Percentiles rank a stretch among this genome's conserved stretches.
These are phyloP conservation scores for Phytophthora macrochlamydospora DNA, from an alignment of 352 stramenopile species.

Conservation along the genomic window DNA sequence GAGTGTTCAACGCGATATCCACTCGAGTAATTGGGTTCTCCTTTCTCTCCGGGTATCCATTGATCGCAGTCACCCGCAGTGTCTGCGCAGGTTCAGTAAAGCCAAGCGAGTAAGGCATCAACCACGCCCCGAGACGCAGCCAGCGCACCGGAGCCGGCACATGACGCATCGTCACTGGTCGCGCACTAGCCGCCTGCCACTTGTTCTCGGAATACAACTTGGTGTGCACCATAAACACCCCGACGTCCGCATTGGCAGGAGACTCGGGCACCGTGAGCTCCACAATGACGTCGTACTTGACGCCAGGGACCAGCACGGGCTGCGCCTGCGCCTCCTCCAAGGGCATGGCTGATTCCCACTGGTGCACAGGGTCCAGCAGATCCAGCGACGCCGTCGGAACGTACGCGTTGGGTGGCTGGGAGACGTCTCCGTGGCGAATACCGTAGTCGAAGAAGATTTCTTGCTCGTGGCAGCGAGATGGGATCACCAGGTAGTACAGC, in stretches of 20 bases:
- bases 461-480: slow-evolving; percentile 76
- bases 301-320: slow-evolving; percentile 56
- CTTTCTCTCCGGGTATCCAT: slow-evolving; percentile 67
- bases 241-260: slow-evolving; percentile 61
- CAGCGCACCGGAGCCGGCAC: slow-evolving; percentile 64
- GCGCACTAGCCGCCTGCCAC: slow-evolving; percentile 52
- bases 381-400: slow-evolving; percentile 64
- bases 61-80: slow-evolving; percentile 61
- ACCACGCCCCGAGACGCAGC: slow-evolving; percentile 47
- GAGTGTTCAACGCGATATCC: slow-evolving; percentile 66
- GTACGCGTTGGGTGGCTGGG: neutral
- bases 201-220: slow-evolving; percentile 37
- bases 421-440: slow-evolving; percentile 45
- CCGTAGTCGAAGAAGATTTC: slow-evolving; percentile 83
- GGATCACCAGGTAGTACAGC: slow-evolving; percentile 84
- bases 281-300: slow-evolving; percentile 84
- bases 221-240: slow-evolving; percentile 82
- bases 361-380: slow-evolving; percentile 55
- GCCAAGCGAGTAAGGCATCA: slow-evolving; percentile 59
- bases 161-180: slow-evolving; percentile 65
- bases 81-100: slow-evolving; percentile 64
- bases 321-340: slow-evolving; percentile 17
- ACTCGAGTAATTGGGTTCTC: slow-evolving; percentile 58
- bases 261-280: slow-evolving; percentile 76
- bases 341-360: slow-evolving; percentile 58